Percentiles rank a stretch among this genome's conserved stretches.
Conservation (phyloP, 257 asterid genomes). For the Jacaranda mimosifolia region DNA sequence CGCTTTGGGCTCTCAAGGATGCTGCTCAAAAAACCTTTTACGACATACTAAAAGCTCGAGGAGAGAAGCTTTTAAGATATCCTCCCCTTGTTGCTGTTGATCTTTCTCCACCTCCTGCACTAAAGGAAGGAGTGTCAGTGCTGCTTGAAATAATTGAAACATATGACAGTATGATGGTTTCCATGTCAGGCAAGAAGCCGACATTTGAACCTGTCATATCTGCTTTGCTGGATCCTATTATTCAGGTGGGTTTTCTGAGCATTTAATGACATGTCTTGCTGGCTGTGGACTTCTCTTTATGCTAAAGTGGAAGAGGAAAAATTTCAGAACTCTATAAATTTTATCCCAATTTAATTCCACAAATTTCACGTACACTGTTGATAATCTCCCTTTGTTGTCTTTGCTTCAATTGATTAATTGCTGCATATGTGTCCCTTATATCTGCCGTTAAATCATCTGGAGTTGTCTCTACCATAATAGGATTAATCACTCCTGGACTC, state of each 20-base stretch:
- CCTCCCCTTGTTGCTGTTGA: constrained; percentile 94
- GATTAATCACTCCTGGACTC: constrained; percentile 1
- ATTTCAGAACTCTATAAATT: neutral
- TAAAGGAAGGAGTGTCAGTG: constrained; percentile 87
- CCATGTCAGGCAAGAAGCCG: constrained; percentile 77
- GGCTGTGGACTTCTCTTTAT: constrained; percentile 5
- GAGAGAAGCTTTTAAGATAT: constrained; percentile 93
- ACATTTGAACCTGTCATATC: constrained; percentile 90
- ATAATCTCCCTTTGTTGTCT: constrained; percentile 10
- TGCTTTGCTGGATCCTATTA: constrained; percentile 94
- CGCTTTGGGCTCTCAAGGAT: constrained; percentile 94
- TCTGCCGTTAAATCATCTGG: neutral
- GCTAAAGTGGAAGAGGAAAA: constrained; percentile 22
- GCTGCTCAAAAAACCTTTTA: constrained; percentile 92
- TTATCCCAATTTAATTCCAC: constrained; percentile 1
- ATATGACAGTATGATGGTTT: constrained; percentile 86
- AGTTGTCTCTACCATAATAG: neutral
- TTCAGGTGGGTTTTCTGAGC: constrained; percentile 65
- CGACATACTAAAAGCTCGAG: constrained; percentile 88
- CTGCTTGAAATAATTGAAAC: constrained; percentile 91
- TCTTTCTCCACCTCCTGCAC: constrained; percentile 94
- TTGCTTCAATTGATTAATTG: constrained; percentile 10
- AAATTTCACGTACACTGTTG: constrained; percentile 15
- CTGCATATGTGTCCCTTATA: neutral
- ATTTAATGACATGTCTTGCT: constrained; percentile 28